Base-by-base conservation (phyloP, 2,329 filamentous ascomycete genomes). In the Venturia nashicola region DNA sequence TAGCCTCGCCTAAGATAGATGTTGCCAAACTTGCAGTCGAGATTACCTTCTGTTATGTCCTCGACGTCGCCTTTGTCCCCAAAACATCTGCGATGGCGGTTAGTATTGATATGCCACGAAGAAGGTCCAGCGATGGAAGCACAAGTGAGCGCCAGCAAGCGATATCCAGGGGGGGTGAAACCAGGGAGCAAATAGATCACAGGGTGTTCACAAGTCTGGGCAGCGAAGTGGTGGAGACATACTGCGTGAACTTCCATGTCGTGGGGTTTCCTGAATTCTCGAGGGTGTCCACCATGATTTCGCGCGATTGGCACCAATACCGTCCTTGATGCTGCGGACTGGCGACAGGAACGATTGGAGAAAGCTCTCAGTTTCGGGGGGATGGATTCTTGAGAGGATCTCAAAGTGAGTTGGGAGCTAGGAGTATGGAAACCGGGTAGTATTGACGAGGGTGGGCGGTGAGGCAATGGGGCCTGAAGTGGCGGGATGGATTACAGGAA, bases 191-290 rank as follows among this genome's bases (percentile, higher is more conserved):
- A 48, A 43, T 59, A 23, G 44, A 51, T 23, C 44, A 20, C 20
- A 51, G 8, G 46, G 9, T 51, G 16, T 51, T 20, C 63, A 40
- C 43, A 34, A n/a, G 32, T 32, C 18, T 39, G 43, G 14, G 20
- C 12, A 48, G n/a, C 23, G 36, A 42, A 23, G 20, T 54, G 27
- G n/a, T 62, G 44, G 54, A 48, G 63, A 51, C 91, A 78, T 89
- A 96, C 92, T 97, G 93, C 78, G 93, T 97, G 81, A 97, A 97
- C 84, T 97, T 97, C 93, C 93, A 97, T 80, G 92, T 97, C 76
- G 92, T 92, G 80, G 90, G 88, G 83, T 86, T 91, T 80, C 89
- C 84, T 34, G 51, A 57, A 16, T 34, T 36, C 81, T 96, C 91
- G 82, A 88, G 39, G 46, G 65, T 89, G 85, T 97, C 92, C 82